Evolutionary conservation across 805 yeast genomes (phyloP), one percentile per base, ranked within the genome.

Genomic region (Candida corydali): DNA sequence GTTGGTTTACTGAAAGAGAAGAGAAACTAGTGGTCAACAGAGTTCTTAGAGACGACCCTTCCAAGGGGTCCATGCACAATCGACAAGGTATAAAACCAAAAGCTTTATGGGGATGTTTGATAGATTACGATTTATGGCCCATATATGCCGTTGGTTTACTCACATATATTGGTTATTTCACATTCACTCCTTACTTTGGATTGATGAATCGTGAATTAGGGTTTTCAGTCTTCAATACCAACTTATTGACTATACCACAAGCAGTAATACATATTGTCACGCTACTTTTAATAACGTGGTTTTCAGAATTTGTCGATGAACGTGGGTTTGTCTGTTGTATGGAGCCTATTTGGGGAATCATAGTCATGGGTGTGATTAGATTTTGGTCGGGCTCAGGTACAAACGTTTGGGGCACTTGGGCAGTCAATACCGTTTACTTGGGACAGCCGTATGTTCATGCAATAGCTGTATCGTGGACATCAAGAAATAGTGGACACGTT

Each of bases 51-150:
- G 84, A 80, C 50, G 86, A 80, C 48, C 85, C 85, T 6, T 49
- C 64, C 4, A 67, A 67, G 43, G 82, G 83, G 17, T 82, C 76
- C 42, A 76, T 78, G 83, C 66, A 78, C 50, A 78, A 79, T 50
- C 64, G 81, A 50, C 73, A 74, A 46, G 77, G 79, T 7, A 51
- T 80, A n/a, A 54, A 66, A 3, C 43, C 61, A 3, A 61, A 50
- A 29, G 64, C 60, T 52, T 43, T 80, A 11, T 52, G 59, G 45
- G 45, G 55, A 14, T 57, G 76, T 3, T 32, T 76, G 8, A 30
- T 44, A 2, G 84, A 80, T 49, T 75, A 62, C 49, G 73, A 75
- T 49, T 41, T 78, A 17, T 54, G 53, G 54, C 63, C 63, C 4
- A 29, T 58, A 6, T 58, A 56, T 37, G 24, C 45, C 17, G 41